Evolutionary conservation across 2,329 filamentous ascomycete species (phyloP).

Genomic region (Atkinsonella texensis): DNA sequence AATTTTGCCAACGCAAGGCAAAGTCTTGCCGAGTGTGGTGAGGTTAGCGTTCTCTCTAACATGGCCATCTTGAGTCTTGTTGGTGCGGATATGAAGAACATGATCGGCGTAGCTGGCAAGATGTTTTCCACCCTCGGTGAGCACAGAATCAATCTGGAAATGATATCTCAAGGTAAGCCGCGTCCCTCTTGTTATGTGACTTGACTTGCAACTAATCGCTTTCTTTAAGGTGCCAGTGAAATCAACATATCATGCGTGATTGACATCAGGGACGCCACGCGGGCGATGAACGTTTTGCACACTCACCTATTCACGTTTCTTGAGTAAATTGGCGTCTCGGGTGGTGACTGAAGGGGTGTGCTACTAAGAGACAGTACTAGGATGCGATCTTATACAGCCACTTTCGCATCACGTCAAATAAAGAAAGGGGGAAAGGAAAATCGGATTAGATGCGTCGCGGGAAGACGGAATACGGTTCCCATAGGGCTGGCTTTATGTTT

Average conservation of each 20-base stretch:
- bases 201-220: neutral
- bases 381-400: neutral
- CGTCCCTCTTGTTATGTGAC: neutral
- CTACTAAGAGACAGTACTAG: neutral
- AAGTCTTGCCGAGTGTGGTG: constrained; percentile 69
- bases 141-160: constrained; percentile 93
- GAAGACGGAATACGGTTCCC: too few species aligned
- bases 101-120: constrained; percentile 81
- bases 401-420: neutral
- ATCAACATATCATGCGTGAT: constrained; percentile 99
- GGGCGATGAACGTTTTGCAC: constrained; percentile 91
- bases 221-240: constrained; percentile 69
- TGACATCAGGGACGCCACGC: constrained; percentile 76
- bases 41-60: constrained; percentile 77
- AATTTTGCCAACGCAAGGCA: constrained; percentile 55
- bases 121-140: constrained; percentile 95
- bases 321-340: constrained; percentile 36
- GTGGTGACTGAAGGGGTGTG: neutral
- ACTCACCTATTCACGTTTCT: constrained; percentile 95
- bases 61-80: constrained; percentile 96
- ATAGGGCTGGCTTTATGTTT: neutral
- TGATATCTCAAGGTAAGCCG: constrained; percentile 87
- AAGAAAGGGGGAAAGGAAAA: too few species aligned
- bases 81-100: constrained; percentile 94
- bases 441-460: too few species aligned